phyloP scores from a whole-genome alignment of 495 filamentous ascomycete species.

The Barbatosphaeria neglecta region DNA sequence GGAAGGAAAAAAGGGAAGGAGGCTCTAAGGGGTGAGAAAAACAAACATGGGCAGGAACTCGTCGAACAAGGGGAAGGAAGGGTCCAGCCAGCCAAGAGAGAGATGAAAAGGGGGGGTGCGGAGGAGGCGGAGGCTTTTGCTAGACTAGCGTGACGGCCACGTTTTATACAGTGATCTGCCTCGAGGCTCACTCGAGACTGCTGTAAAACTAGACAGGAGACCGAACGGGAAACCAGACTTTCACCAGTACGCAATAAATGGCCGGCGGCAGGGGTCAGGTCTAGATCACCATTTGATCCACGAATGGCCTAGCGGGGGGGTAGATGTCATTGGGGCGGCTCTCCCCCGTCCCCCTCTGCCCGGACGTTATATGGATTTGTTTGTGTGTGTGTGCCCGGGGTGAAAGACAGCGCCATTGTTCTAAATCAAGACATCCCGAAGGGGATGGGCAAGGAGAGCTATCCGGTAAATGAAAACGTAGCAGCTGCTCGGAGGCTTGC shows the following conservation, averaged over 20 bases:
- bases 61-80: not conserved
- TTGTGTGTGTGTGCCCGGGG: no score
- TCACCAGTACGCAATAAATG: not conserved
- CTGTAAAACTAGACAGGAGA: not conserved
- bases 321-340: not conserved
- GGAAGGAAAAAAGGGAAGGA: not conserved
- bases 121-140: not conserved
- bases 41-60: not conserved
- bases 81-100: not conserved
- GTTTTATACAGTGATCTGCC: not conserved
- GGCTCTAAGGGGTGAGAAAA: no score
- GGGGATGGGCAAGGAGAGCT: not conserved
- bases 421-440: not conserved
- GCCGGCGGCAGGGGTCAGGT: not conserved
- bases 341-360: not conserved
- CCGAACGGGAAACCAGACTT: not conserved
- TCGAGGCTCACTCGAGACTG: not conserved
- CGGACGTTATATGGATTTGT: no score
- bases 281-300: not conserved
- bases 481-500: not conserved
- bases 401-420: not conserved
- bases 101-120: not conserved
- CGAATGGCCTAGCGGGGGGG: not conserved
- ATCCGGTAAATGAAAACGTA: not conserved
- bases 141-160: not conserved